Conservation (phyloP, 192 early-diverging fungal genomes). For the Radiomyces spectabilis region DNA sequence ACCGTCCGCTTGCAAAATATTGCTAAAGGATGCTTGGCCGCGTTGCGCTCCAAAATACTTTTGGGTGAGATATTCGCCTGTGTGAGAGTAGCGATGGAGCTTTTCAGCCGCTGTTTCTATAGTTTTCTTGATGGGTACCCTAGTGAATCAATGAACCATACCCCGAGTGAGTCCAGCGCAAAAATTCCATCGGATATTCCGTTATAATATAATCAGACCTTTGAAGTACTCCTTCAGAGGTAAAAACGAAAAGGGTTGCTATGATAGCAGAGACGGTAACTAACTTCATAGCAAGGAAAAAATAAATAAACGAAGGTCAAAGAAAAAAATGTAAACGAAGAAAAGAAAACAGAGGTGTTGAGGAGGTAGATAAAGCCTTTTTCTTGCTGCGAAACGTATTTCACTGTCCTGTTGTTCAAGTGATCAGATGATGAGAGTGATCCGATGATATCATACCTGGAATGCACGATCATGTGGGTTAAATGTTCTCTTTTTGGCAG, state of each 20-base stretch:
- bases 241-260: background rate
- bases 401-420: too few relatives aligned
- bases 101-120: conserved; percentile 50
- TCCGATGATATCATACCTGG: too few relatives aligned
- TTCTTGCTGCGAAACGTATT: background rate
- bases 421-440: too few relatives aligned
- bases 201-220: background rate
- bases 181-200: background rate
- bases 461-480: too few relatives aligned
- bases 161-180: background rate
- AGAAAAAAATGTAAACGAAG: background rate
- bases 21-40: conserved; percentile 12
- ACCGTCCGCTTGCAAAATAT: conserved; percentile 38
- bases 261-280: background rate
- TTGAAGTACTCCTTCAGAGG: background rate
- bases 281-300: background rate
- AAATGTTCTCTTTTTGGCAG: too few relatives aligned
- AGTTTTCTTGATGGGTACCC: conserved; percentile 61
- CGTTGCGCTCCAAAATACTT: conserved; percentile 61
- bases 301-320: background rate
- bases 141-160: conserved; percentile 3
- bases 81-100: conserved; percentile 53
- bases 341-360: background rate
- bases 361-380: background rate
- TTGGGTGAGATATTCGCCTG: conserved; percentile 62